Evolutionary conservation across 371 early-diverging fungal genomes (phyloP).

Genomic region (Parasitella parasitica): DNA sequence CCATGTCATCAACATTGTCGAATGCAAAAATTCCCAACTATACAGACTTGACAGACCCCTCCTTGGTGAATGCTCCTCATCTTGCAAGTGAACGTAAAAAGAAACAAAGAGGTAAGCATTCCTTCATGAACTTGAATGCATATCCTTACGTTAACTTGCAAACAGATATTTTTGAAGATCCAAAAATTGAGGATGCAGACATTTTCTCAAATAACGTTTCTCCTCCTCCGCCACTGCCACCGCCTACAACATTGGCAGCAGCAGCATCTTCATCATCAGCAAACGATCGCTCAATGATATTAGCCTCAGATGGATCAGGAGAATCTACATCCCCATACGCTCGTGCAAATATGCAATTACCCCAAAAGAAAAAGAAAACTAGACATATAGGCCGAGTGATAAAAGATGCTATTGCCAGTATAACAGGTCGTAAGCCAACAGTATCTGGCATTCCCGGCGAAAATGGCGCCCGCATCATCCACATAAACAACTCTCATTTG

Average conservation of each 20-base stretch:
- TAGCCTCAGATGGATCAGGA: not conserved
- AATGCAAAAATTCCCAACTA: not conserved
- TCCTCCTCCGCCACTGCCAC: not conserved
- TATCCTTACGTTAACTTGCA: no score
- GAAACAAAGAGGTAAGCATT: slow-evolving; percentile 7
- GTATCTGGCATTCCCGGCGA: slow-evolving; percentile 34
- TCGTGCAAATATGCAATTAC: slow-evolving; percentile 25
- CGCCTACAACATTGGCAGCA: not conserved
- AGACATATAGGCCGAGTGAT: slow-evolving; percentile 2
- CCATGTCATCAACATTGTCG: not conserved
- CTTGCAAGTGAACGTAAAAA: not conserved
- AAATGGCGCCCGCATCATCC: slow-evolving; percentile 70
- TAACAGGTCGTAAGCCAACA: slow-evolving; percentile 6
- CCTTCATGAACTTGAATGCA: no score
- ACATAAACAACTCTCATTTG: slow-evolving; percentile 76
- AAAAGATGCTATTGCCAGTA: slow-evolving; percentile 10
- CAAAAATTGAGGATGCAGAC: slow-evolving; percentile 10
- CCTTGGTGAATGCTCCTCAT: not conserved
- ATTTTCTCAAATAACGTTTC: not conserved
- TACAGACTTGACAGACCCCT: not conserved
- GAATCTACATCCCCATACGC: slow-evolving; percentile 22
- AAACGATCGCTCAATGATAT: not conserved
- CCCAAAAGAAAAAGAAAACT: not conserved
- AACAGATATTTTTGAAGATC: slow-evolving; percentile 10
- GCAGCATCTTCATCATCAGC: not conserved